phyloP scores from a whole-genome alignment of 75 land plant genomes.

The Sequoia sempervirens region DNA sequence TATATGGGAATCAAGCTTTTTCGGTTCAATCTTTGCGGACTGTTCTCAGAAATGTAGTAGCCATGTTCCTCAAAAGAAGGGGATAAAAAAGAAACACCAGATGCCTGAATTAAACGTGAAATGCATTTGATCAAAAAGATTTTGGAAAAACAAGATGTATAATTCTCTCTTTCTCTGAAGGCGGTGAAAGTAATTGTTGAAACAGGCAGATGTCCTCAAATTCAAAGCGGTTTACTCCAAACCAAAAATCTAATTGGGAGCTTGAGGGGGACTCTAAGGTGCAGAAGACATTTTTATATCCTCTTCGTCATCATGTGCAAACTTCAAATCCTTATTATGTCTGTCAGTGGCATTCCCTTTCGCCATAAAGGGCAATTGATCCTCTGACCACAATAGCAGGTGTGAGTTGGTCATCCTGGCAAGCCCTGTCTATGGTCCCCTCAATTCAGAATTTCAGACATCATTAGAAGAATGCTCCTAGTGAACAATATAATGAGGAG shows the following conservation, averaged over 20 bases:
- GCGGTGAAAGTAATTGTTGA: too few species aligned
- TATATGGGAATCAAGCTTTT: not conserved
- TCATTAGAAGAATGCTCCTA: too few species aligned
- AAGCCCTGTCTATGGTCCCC: not conserved
- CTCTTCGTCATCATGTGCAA: not conserved
- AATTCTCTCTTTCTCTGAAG: too few species aligned
- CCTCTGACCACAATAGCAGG: not conserved
- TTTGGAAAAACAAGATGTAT: too few species aligned
- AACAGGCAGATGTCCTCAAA: not conserved
- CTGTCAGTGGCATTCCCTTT: too few species aligned
- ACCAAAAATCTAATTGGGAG: not conserved
- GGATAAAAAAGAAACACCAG: too few species aligned
- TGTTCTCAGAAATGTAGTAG: not conserved
- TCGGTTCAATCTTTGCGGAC: not conserved
- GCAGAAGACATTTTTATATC: not conserved
- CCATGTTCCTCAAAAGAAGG: too few species aligned
- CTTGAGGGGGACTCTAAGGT: not conserved
- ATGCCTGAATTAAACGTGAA: too few species aligned
- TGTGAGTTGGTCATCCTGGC: not conserved
- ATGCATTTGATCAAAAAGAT: too few species aligned
- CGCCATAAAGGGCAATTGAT: not conserved
- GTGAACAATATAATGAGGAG: too few species aligned
- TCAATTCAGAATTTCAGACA: too few species aligned
- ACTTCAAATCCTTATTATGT: too few species aligned
- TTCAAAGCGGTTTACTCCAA: not conserved